Evolutionary conservation across 192 early-diverging fungal species (phyloP).

Genomic region (Linnemannia hyalina): DNA sequence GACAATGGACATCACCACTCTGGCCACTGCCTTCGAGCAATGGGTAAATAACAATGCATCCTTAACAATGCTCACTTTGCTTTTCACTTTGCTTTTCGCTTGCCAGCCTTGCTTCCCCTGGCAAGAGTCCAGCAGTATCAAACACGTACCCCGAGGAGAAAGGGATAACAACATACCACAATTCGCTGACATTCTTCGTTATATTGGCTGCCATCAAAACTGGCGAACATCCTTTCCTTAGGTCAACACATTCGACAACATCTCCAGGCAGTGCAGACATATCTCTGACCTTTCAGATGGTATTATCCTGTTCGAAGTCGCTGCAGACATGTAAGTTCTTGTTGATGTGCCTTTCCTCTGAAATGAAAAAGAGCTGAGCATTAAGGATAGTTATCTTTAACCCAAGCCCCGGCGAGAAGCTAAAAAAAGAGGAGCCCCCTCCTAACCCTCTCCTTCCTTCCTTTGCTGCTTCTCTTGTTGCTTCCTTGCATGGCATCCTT

Average conservation of each 20-base stretch:
- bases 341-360: neutral
- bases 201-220: neutral
- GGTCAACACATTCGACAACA: constrained; percentile 75
- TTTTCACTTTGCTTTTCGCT: neutral
- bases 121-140: neutral
- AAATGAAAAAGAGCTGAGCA: neutral
- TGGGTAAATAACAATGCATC: constrained; percentile 45
- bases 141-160: neutral
- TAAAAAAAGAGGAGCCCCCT: neutral
- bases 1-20: constrained; percentile 33
- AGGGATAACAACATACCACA: neutral
- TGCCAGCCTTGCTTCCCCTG: too few relatives aligned
- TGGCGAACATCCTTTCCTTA: constrained; percentile 16
- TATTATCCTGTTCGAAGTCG: constrained; percentile 84
- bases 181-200: neutral
- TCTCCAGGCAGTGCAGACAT: constrained; percentile 59
- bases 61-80: neutral
- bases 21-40: constrained; percentile 53
- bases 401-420: neutral
- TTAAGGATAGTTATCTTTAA: constrained; percentile 3
- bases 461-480: neutral
- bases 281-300: constrained; percentile 85
- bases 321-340: constrained; percentile 82
- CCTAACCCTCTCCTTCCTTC: neutral
- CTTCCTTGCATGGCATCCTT: neutral